A percentile compares a stretch with the other conserved stretches of the same genome.
phyloP scores from a whole-genome alignment of 1,284 basidiomycete genomes.

The Ustanciosporium gigantosporum region DNA sequence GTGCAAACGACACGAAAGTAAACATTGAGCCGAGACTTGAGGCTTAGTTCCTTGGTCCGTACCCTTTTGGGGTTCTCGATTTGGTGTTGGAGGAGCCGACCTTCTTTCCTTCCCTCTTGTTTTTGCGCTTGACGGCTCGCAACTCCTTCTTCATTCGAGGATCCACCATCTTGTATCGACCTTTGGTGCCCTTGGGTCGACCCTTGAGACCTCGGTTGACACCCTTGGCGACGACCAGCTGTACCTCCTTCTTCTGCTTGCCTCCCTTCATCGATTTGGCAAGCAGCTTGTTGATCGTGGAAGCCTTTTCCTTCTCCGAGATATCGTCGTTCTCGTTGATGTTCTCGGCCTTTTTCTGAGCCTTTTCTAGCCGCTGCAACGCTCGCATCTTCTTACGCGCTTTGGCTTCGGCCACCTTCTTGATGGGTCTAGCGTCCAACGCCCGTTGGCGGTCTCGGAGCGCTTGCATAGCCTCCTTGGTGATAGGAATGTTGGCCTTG shows the following conservation, averaged over 20 bases:
- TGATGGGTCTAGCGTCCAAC: slow-evolving; percentile 94
- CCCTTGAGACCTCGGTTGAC: slow-evolving; percentile 87
- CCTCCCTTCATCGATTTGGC: slow-evolving; percentile 68
- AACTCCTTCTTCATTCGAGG: slow-evolving; percentile 59
- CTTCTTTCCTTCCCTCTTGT: slow-evolving; percentile 59
- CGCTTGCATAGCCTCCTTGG: slow-evolving; percentile 88
- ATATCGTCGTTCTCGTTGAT: slow-evolving; percentile 79
- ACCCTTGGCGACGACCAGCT: slow-evolving; percentile 90
- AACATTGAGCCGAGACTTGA: too few species aligned
- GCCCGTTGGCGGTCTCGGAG: slow-evolving; percentile 89
- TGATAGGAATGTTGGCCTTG: slow-evolving; percentile 91
- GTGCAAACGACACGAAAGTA: too few species aligned
- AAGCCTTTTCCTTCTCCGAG: slow-evolving; percentile 85
- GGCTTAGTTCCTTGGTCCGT: slow-evolving; percentile 35
- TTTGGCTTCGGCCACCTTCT: slow-evolving; percentile 98
- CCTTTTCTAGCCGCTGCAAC: slow-evolving; percentile 81
- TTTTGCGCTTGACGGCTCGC: slow-evolving; percentile 52
- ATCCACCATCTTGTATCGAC: slow-evolving; percentile 62
- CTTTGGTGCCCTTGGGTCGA: slow-evolving; percentile 93
- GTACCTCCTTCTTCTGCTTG: slow-evolving; percentile 73
- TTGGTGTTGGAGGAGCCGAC: slow-evolving; percentile 37
- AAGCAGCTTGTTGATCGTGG: slow-evolving; percentile 89
- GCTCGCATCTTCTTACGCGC: slow-evolving; percentile 94
- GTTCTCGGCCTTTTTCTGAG: slow-evolving; percentile 93
- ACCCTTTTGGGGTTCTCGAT: slow-evolving; percentile 46